Conservation (phyloP, 306 rosid genomes). For the Gastrolobium bilobum region DNA sequence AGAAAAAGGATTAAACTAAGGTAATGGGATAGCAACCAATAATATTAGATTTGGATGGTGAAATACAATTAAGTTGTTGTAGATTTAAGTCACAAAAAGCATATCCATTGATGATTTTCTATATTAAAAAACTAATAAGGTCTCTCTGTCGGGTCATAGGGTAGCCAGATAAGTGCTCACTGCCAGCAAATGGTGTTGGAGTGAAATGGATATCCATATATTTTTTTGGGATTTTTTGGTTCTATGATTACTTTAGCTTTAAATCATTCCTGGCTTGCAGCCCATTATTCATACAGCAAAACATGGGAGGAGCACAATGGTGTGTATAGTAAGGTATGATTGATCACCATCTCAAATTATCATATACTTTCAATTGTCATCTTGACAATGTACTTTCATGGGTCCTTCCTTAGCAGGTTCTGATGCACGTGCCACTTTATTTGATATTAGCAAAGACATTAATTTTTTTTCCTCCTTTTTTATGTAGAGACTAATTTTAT, state of each 20-base stretch:
- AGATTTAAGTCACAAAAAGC: slow-evolving; percentile 53
- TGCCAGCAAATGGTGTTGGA: slow-evolving; percentile 53
- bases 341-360: slow-evolving; percentile 44
- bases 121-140: slow-evolving; percentile 29
- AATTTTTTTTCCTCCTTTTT: not conserved
- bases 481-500: not conserved
- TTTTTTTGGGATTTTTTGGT: slow-evolving; percentile 26
- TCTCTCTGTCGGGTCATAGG: slow-evolving; percentile 54
- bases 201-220: slow-evolving; percentile 34
- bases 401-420: slow-evolving; percentile 41
- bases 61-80: slow-evolving; percentile 53
- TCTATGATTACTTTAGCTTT: slow-evolving; percentile 45
- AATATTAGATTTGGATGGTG: slow-evolving; percentile 49
- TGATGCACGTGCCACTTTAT: slow-evolving; percentile 39
- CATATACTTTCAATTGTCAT: slow-evolving; percentile 36
- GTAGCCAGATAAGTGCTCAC: slow-evolving; percentile 46
- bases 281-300: slow-evolving; percentile 59
- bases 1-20: slow-evolving; percentile 25
- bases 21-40: slow-evolving; percentile 31
- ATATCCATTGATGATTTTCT: slow-evolving; percentile 31
- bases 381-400: slow-evolving; percentile 30
- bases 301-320: slow-evolving; percentile 55
- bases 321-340: slow-evolving; percentile 36
- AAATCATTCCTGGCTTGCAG: slow-evolving; percentile 46
- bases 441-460: slow-evolving; percentile 39